Conservation (phyloP, 345 rosid species). For the Dipteronia sinensis region DNA sequence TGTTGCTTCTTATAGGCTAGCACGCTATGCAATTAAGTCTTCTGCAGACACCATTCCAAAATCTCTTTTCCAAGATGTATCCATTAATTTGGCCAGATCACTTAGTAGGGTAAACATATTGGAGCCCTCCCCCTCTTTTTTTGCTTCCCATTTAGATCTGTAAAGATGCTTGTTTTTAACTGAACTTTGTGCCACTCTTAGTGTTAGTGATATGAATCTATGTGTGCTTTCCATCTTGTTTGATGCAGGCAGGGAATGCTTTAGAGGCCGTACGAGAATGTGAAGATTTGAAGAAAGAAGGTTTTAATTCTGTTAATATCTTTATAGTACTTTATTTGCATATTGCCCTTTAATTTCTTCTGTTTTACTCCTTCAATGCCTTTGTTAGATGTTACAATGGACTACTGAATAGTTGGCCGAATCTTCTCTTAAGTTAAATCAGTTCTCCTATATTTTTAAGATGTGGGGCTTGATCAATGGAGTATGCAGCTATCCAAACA, state of each 20-base stretch:
- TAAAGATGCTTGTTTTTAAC: conserved; percentile 8
- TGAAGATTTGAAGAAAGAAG: conserved; percentile 60
- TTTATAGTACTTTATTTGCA: neutral
- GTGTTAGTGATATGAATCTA: neutral
- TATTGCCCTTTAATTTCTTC: neutral
- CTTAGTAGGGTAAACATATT: conserved; percentile 61
- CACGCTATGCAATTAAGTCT: conserved; percentile 51
- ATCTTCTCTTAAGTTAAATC: neutral
- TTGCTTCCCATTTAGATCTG: neutral
- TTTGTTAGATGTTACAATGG: neutral
- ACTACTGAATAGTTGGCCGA: neutral
- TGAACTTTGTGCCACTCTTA: conserved; percentile 4
- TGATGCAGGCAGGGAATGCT: conserved; percentile 58
- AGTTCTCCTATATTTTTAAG: neutral
- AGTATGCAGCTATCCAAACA: neutral
- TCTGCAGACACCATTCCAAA: conserved; percentile 37
- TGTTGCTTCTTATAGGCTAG: conserved; percentile 63
- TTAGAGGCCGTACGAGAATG: conserved; percentile 74
- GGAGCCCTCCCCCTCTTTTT: conserved; percentile 12
- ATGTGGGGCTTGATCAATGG: neutral
- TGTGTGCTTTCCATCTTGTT: conserved; percentile 12
- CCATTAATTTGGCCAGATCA: conserved; percentile 78
- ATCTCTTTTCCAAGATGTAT: conserved; percentile 58
- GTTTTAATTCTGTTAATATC: conserved; percentile 29
- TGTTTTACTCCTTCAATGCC: neutral